Evolutionary conservation across 2,329 filamentous ascomycete species (phyloP).

Genomic region (Fusarium sp.): DNA sequence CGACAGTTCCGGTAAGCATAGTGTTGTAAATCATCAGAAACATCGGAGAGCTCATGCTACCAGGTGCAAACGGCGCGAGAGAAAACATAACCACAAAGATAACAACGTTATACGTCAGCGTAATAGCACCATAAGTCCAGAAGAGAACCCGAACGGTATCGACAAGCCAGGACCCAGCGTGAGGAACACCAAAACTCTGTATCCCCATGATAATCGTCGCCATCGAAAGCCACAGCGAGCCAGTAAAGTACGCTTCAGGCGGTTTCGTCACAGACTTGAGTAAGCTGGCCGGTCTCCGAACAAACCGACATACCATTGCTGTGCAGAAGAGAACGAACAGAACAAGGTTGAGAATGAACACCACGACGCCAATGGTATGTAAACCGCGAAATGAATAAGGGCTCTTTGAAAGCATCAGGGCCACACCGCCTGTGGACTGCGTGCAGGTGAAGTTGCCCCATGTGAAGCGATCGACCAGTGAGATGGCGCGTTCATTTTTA

Average conservation of each 20-base stretch:
- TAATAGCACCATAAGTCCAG: not conserved
- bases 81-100: slow-evolving; percentile 8
- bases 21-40: slow-evolving; percentile 10
- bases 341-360: not conserved
- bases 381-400: not conserved
- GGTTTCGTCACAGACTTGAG: not conserved
- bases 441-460: slow-evolving; percentile 12
- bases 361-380: not conserved
- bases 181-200: slow-evolving; percentile 7
- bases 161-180: not conserved
- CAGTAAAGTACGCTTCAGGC: slow-evolving; percentile 3
- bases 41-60: slow-evolving; percentile 13
- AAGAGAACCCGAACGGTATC: not conserved
- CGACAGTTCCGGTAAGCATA: not conserved
- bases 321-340: not conserved
- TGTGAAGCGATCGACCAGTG: not conserved
- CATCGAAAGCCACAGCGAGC: not conserved
- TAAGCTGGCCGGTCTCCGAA: not conserved
- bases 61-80: not conserved
- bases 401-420: not conserved
- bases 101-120: not conserved
- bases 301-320: not conserved
- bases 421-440: slow-evolving; percentile 2
- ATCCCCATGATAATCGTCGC: slow-evolving; percentile 9
- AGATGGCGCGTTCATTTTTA: not conserved